Conservation (phyloP, 306 rosid genomes). For the Pterocarpus macrocarpus region DNA sequence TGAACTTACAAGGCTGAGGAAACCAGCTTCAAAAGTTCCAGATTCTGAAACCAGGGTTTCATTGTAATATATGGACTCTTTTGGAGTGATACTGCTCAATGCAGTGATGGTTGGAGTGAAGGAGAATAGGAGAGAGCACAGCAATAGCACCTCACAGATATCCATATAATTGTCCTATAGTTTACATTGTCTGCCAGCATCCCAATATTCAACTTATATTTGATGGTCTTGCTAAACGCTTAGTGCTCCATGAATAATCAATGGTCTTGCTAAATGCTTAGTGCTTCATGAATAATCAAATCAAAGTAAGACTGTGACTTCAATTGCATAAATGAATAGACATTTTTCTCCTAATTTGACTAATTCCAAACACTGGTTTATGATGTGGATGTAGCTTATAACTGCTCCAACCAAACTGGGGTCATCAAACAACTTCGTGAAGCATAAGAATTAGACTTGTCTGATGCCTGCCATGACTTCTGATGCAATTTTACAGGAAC, state of each 20-base stretch:
- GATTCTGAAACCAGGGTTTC: no score
- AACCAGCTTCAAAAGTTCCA: slow-evolving; percentile 36
- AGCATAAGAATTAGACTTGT: not conserved
- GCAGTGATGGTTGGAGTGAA: not conserved
- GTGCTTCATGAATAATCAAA: not conserved
- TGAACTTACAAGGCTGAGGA: slow-evolving; percentile 39
- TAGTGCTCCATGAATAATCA: no score
- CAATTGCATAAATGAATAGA: not conserved
- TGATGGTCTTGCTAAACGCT: no score
- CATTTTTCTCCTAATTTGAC: not conserved
- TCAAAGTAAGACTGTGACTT: not conserved
- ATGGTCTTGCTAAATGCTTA: not conserved
- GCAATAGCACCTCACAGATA: not conserved
- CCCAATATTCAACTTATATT: no score
- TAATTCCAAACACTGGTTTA: not conserved
- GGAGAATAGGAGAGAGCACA: not conserved
- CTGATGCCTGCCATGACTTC: not conserved
- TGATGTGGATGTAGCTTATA: not conserved
- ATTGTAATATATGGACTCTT: no score
- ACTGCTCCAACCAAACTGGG: not conserved
- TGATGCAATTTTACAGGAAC: not conserved
- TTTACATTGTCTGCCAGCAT: no score
- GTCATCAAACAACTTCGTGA: not conserved
- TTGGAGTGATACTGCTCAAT: not conserved
- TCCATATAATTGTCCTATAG: not conserved